Conservation (phyloP, 225 moss, liverwort and hornwort species). For the Ulota crispa region DNA sequence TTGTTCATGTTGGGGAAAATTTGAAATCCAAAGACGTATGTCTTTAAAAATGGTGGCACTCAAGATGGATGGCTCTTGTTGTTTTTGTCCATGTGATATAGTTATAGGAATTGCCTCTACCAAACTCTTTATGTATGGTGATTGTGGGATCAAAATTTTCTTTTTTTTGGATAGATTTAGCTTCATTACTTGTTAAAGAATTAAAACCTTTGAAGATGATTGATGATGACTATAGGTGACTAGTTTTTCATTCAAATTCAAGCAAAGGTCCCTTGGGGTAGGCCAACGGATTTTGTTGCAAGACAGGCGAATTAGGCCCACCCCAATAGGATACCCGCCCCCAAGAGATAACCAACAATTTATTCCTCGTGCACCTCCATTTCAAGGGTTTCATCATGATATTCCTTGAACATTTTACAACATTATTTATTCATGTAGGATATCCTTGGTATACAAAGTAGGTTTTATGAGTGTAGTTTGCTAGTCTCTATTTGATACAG, state of each 20-base stretch:
- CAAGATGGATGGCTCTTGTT: too few relatives aligned
- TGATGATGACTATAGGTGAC: background rate
- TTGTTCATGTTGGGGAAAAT: too few relatives aligned
- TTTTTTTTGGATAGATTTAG: background rate
- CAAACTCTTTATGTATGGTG: background rate
- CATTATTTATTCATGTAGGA: too few relatives aligned
- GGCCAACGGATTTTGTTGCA: conserved; percentile 9
- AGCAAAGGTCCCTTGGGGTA: background rate
- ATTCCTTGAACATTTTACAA: background rate
- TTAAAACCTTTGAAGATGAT: background rate
- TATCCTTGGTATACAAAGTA: too few relatives aligned
- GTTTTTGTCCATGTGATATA: too few relatives aligned
- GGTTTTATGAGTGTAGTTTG: background rate
- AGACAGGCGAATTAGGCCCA: background rate
- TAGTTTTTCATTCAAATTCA: background rate
- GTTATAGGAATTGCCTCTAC: background rate
- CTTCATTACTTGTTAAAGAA: background rate
- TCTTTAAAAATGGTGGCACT: too few relatives aligned
- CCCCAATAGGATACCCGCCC: conserved; percentile 22
- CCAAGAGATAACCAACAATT: conserved; percentile 16
- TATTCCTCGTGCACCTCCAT: background rate
- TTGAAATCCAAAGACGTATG: too few relatives aligned
- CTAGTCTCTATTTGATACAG: too few relatives aligned
- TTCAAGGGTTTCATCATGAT: rapidly evolving
- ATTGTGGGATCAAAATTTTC: background rate